A percentile compares a stretch with the other conserved stretches of the same genome.
Evolutionary conservation across 1,139 yeast species (phyloP).

Genomic region (Hansenula lynferdii): DNA sequence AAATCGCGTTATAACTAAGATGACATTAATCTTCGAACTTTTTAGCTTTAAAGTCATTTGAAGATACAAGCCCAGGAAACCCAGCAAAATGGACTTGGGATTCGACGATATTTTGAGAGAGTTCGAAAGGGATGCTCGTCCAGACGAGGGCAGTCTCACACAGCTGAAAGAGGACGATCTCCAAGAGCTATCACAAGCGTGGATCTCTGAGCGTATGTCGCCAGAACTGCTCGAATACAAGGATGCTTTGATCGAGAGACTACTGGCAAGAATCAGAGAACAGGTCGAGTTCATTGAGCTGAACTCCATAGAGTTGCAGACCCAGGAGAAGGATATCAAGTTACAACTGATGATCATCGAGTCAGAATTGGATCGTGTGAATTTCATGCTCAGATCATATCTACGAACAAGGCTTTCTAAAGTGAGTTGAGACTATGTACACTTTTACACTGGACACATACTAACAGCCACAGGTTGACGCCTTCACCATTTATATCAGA

Average conservation of each 20-base stretch:
- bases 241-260: slow-evolving; percentile 48
- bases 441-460: neutral
- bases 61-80: neutral
- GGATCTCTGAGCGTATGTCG: slow-evolving; percentile 82
- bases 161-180: slow-evolving; percentile 29
- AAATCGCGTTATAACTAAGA: too few relatives aligned
- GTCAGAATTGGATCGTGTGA: slow-evolving; percentile 85
- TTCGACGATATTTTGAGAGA: slow-evolving; percentile 68
- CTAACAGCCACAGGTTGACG: slow-evolving; percentile 47
- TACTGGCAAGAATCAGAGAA: slow-evolving; percentile 52
- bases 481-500: slow-evolving; percentile 51
- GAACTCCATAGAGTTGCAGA: slow-evolving; percentile 47
- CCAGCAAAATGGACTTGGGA: slow-evolving; percentile 39
- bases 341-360: slow-evolving; percentile 80
- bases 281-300: slow-evolving; percentile 72
- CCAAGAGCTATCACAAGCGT: slow-evolving; percentile 49
- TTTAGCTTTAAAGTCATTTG: too few relatives aligned
- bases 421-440: slow-evolving; percentile 1
- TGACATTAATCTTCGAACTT: too few relatives aligned
- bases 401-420: slow-evolving; percentile 68
- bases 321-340: slow-evolving; percentile 60
- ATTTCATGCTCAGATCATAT: slow-evolving; percentile 73
- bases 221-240: slow-evolving; percentile 81
- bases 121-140: slow-evolving; percentile 37
- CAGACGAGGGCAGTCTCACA: slow-evolving; percentile 15